Conservation (phyloP, 2,329 filamentous ascomycete genomes). For the Trichoderma endophyticum region DNA sequence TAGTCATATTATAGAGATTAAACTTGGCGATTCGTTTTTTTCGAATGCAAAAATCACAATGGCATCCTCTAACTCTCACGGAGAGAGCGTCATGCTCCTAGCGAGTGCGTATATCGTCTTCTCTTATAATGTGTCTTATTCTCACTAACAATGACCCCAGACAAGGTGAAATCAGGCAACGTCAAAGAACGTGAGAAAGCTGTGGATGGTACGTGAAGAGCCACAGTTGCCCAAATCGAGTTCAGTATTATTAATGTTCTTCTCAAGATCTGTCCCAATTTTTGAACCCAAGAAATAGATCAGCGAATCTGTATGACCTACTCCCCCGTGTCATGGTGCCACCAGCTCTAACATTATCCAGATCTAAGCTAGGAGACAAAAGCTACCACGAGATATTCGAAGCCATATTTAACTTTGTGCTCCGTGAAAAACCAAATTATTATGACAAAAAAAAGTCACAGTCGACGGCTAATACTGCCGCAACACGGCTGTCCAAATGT, state of each 20-base stretch:
- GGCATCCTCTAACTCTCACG: constrained; percentile 34
- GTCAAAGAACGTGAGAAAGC: constrained; percentile 40
- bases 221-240: background rate
- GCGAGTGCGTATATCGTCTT: constrained; percentile 28
- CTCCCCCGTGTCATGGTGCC: constrained; percentile 26
- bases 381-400: constrained; percentile 81
- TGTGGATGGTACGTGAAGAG: constrained; percentile 36
- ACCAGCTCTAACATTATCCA: constrained; percentile 24
- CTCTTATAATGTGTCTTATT: background rate
- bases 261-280: constrained; percentile 32
- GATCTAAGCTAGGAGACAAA: constrained; percentile 62
- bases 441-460: constrained; percentile 51
- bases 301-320: constrained; percentile 37
- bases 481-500: constrained; percentile 62
- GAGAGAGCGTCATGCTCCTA: constrained; percentile 34
- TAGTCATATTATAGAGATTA: background rate
- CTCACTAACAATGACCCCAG: constrained; percentile 24
- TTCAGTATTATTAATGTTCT: background rate
- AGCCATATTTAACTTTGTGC: constrained; percentile 66
- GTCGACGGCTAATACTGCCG: constrained; percentile 45
- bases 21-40: background rate
- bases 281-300: constrained; percentile 37
- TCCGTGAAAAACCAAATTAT: constrained; percentile 65
- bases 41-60: constrained; percentile 24
- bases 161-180: constrained; percentile 33